phyloP scores from a whole-genome alignment of 2,329 filamentous ascomycete genomes.

The Exutisphaerella laricina region DNA sequence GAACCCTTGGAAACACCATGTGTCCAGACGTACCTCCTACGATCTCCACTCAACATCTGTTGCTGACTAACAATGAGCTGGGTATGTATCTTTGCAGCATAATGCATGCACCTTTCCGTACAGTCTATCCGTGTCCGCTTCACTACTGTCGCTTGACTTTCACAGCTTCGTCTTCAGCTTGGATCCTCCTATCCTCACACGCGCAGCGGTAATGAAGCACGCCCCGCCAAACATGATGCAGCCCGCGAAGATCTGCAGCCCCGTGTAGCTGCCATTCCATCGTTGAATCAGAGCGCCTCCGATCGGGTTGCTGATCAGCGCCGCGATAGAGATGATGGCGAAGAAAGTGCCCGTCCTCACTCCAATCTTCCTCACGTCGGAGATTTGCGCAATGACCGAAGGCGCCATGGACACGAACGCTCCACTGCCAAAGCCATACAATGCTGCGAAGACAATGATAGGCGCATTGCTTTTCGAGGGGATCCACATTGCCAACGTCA shows the following conservation, averaged over 20 bases:
- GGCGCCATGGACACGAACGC: slow-evolving; percentile 60
- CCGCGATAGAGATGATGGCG: slow-evolving; percentile 57
- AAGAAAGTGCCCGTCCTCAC: slow-evolving; percentile 61
- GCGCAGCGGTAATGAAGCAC: slow-evolving; percentile 38
- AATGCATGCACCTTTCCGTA: no score
- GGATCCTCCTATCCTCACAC: slow-evolving; percentile 33
- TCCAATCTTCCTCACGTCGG: slow-evolving; percentile 64
- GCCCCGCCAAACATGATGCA: slow-evolving; percentile 42
- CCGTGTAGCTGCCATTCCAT: slow-evolving; percentile 51
- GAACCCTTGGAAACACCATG: no score
- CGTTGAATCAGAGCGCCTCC: slow-evolving; percentile 45
- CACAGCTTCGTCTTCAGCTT: slow-evolving; percentile 9
- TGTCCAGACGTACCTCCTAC: no score
- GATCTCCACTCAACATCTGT: no score
- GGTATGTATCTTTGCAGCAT: no score
- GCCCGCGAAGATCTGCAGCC: slow-evolving; percentile 62
- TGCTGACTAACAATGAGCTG: no score
- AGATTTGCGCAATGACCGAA: slow-evolving; percentile 62
- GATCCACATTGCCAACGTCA: slow-evolving; percentile 51
- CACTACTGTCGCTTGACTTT: no score
- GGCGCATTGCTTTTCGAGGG: slow-evolving; percentile 48
- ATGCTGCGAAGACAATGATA: slow-evolving; percentile 58
- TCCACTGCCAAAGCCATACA: slow-evolving; percentile 66
- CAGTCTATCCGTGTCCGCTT: no score
- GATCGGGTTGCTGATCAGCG: slow-evolving; percentile 50